These are phyloP conservation scores for Kwoniella heveanensis DNA, from an alignment of 768 basidiomycete genomes.

Conservation along the genomic window DNA sequence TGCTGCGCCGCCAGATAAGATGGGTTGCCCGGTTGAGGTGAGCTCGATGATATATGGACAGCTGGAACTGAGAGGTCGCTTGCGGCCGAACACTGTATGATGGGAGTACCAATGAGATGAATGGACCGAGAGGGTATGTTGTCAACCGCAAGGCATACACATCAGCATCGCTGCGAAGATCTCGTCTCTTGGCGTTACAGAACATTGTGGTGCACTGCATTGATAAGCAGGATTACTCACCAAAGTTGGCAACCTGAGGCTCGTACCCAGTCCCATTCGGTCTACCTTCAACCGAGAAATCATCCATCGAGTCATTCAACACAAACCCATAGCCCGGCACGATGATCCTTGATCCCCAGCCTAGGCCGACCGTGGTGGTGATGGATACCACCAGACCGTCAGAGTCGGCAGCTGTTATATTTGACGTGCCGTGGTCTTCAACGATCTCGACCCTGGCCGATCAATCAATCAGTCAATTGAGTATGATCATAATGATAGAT, in stretches of 20 bases:
- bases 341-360: slow-evolving; percentile 46
- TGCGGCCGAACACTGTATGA: slow-evolving; percentile 32
- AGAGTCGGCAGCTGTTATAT: slow-evolving; percentile 46
- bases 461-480: neutral
- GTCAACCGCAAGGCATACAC: too few relatives aligned
- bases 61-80: slow-evolving; percentile 45
- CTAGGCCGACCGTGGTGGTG: slow-evolving; percentile 45
- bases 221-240: slow-evolving; percentile 15
- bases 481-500: neutral
- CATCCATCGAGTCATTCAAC: slow-evolving; percentile 50
- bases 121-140: too few relatives aligned
- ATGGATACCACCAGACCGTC: slow-evolving; percentile 44
- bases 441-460: slow-evolving; percentile 33
- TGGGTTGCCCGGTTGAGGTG: slow-evolving; percentile 16
- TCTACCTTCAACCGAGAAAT: slow-evolving; percentile 43
- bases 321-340: slow-evolving; percentile 45
- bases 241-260: slow-evolving; percentile 38
- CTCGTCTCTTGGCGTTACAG: too few relatives aligned
- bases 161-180: too few relatives aligned
- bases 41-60: slow-evolving; percentile 50
- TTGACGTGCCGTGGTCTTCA: slow-evolving; percentile 46
- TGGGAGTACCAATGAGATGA: too few relatives aligned
- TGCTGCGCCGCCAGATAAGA: slow-evolving; percentile 42
- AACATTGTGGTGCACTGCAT: too few relatives aligned
- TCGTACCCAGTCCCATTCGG: slow-evolving; percentile 45